Percentiles rank a stretch among this genome's conserved stretches.
Conservation (phyloP, 306 rosid genomes). For the Cucumis melo region DNA sequence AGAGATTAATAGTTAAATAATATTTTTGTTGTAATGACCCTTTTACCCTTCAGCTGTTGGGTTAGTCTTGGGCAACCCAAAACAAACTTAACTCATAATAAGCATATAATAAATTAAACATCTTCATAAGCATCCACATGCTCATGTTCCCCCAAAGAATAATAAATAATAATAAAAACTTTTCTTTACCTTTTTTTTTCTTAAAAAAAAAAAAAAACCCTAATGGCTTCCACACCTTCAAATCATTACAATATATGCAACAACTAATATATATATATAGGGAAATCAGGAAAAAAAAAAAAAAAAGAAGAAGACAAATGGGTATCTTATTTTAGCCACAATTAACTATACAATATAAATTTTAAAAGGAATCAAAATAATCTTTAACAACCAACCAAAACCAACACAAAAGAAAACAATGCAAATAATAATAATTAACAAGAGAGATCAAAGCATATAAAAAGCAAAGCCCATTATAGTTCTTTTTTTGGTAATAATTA, state of each 20-base stretch:
- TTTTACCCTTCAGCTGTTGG: neutral
- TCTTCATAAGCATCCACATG: slow-evolving; percentile 1
- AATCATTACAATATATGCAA: neutral
- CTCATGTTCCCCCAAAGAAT: neutral
- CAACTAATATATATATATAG: neutral
- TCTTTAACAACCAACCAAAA: neutral
- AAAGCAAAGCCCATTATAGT: slow-evolving; percentile 5
- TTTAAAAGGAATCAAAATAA: neutral
- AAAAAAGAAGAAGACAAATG: neutral
- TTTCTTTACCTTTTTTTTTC: no score
- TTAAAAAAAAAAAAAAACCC: neutral
- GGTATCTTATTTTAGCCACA: neutral
- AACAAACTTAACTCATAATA: neutral
- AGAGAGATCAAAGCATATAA: neutral
- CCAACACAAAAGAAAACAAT: neutral
- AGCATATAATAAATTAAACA: neutral
- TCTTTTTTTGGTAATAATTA: neutral
- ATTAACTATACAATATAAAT: neutral
- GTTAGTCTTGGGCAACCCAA: neutral
- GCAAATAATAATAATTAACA: neutral
- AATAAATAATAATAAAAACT: no score
- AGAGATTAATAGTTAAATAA: neutral
- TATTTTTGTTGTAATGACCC: neutral
- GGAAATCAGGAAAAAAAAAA: neutral
- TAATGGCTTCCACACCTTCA: neutral